A percentile compares a stretch with the other conserved stretches of the same genome.
Conservation (phyloP, 2,329 filamentous ascomycete genomes). For the Penicillium nordicum region DNA sequence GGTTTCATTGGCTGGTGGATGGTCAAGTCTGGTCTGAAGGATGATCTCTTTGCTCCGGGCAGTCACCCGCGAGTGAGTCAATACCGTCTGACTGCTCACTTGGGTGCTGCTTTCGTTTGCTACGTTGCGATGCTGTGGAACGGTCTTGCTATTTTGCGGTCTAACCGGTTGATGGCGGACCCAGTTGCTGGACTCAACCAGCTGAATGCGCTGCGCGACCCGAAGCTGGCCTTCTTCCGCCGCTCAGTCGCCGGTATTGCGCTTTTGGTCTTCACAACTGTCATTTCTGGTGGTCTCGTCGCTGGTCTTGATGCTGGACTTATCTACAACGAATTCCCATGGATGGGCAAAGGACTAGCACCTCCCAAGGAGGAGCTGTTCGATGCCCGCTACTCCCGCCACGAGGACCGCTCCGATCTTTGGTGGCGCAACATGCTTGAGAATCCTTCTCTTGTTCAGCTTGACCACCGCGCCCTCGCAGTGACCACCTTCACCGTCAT, state of each 20-base stretch:
- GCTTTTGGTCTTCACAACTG: slow-evolving; percentile 78
- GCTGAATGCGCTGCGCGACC: slow-evolving; percentile 61
- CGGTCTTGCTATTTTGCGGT: slow-evolving; percentile 77
- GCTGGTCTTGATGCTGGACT: slow-evolving; percentile 92
- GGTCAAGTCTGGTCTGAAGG: slow-evolving; percentile 94
- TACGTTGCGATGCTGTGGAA: slow-evolving; percentile 94
- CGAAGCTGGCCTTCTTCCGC: slow-evolving; percentile 70
- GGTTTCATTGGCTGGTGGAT: slow-evolving; percentile 99
- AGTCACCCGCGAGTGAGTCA: slow-evolving; percentile 90
- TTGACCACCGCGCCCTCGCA: slow-evolving; percentile 91
- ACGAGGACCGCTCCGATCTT: slow-evolving; percentile 73
- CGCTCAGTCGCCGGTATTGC: slow-evolving; percentile 68
- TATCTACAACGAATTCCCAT: slow-evolving; percentile 98
- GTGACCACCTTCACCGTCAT: slow-evolving; percentile 82
- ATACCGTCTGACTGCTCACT: slow-evolving; percentile 85
- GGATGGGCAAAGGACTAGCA: slow-evolving; percentile 80
- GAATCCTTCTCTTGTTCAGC: slow-evolving; percentile 91
- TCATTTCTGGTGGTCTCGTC: slow-evolving; percentile 89
- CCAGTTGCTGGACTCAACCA: slow-evolving; percentile 60
- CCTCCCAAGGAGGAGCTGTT: slow-evolving; percentile 82
- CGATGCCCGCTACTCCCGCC: slow-evolving; percentile 78
- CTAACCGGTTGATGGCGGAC: slow-evolving; percentile 66
- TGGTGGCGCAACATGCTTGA: slow-evolving; percentile 98
- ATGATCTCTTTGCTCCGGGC: slow-evolving; percentile 89
- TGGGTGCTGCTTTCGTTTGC: slow-evolving; percentile 86